Percentiles rank a stretch among this genome's conserved stretches.
Evolutionary conservation across 768 basidiomycete genomes (phyloP).

Genomic region (Holtermanniella nyarrowii): DNA sequence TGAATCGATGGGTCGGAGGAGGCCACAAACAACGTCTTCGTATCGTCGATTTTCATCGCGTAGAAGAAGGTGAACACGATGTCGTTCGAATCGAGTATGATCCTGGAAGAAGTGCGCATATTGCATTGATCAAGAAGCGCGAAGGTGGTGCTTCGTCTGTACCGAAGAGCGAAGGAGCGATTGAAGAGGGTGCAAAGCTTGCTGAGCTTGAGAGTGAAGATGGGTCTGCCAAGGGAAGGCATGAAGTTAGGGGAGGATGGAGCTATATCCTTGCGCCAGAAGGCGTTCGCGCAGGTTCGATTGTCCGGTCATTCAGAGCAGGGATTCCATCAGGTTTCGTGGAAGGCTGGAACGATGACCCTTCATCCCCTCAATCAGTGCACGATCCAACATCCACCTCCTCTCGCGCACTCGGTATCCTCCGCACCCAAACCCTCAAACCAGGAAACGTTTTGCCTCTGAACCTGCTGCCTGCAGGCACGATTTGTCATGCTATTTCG

Average conservation of each 20-base stretch:
- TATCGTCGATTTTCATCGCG: constrained; percentile 70
- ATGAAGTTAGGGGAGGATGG: constrained; percentile 46
- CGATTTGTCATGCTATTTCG: constrained; percentile 75
- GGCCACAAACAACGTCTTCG: constrained; percentile 82
- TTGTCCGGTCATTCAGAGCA: constrained; percentile 70
- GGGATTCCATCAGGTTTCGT: constrained; percentile 71
- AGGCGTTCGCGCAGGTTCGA: constrained; percentile 75
- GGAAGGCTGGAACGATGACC: constrained; percentile 44
- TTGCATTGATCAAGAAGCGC: constrained; percentile 70
- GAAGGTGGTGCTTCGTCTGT: constrained; percentile 45
- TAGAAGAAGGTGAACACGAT: constrained; percentile 69
- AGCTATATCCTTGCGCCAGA: constrained; percentile 90
- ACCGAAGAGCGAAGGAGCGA: constrained; percentile 39
- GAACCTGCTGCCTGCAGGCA: constrained; percentile 83
- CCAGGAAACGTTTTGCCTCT: constrained; percentile 89
- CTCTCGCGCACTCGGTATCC: constrained; percentile 64
- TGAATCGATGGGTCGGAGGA: constrained; percentile 79
- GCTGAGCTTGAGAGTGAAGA: constrained; percentile 9
- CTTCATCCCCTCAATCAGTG: constrained; percentile 16
- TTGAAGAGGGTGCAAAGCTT: constrained; percentile 14
- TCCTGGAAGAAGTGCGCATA: constrained; percentile 85
- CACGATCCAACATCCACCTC: constrained; percentile 12
- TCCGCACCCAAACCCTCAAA: constrained; percentile 72
- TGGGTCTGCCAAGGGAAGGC: constrained; percentile 5
- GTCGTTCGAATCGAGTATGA: constrained; percentile 95